These are phyloP conservation scores for Neostapfia colusana DNA, from an alignment of 176 grass and related monocot genomes.

Conservation along the genomic window DNA sequence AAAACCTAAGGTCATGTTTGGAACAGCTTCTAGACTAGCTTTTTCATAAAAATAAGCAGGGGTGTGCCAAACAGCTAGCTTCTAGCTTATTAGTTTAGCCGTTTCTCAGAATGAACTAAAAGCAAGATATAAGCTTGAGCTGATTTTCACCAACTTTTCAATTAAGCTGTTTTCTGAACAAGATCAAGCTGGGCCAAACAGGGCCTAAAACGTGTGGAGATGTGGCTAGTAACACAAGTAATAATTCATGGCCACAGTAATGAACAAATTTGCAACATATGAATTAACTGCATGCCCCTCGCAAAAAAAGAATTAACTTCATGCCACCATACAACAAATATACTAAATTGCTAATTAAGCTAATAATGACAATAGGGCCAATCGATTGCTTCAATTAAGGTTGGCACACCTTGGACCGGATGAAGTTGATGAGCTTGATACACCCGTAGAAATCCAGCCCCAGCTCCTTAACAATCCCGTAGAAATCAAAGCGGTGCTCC, in stretches of 20 bases:
- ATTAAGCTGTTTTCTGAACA: too few relatives aligned
- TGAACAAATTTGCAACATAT: constrained; percentile 7
- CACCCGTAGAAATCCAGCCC: constrained; percentile 86
- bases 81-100: too few relatives aligned
- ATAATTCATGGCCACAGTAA: background rate
- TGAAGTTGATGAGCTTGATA: constrained; percentile 84
- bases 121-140: too few relatives aligned
- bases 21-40: too few relatives aligned
- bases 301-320: too few relatives aligned
- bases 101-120: too few relatives aligned
- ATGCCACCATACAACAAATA: background rate
- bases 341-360: background rate
- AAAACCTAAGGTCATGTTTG: too few relatives aligned
- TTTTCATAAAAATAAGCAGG: too few relatives aligned
- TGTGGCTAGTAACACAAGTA: background rate
- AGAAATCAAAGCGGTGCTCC: constrained; percentile 71
- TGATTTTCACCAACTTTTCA: too few relatives aligned
- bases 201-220: background rate
- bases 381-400: background rate
- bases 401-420: constrained; percentile 63
- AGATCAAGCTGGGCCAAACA: too few relatives aligned
- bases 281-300: constrained; percentile 2
- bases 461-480: constrained; percentile 41
- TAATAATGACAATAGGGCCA: background rate
- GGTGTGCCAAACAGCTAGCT: too few relatives aligned